Evolutionary conservation across 768 basidiomycete genomes (phyloP).

Genomic region (Leccinum obscurum): DNA sequence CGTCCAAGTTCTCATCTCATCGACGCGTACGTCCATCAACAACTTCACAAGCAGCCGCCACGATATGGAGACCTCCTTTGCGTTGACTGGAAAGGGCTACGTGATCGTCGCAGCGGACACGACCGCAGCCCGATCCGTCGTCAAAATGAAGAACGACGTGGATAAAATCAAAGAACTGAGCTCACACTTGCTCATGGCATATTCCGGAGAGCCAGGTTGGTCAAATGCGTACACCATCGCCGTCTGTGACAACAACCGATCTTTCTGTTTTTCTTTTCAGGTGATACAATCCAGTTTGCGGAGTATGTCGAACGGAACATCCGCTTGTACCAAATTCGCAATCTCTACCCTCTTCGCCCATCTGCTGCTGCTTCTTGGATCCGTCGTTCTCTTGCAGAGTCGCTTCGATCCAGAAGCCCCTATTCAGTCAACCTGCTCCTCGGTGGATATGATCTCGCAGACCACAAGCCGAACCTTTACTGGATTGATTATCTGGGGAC

Average conservation of each 20-base stretch:
- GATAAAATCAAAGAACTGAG: constrained; percentile 95
- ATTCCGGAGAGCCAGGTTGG: constrained; percentile 87
- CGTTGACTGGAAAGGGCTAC: constrained; percentile 89
- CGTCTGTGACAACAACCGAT: neutral
- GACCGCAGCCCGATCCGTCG: constrained; percentile 84
- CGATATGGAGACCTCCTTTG: constrained; percentile 89
- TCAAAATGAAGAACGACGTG: constrained; percentile 96
- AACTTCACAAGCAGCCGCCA: constrained; percentile 16
- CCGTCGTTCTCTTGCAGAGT: constrained; percentile 84
- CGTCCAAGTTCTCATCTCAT: constrained; percentile 18
- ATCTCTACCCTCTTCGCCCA: constrained; percentile 86
- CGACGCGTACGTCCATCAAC: constrained; percentile 21
- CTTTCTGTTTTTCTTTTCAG: constrained; percentile 37
- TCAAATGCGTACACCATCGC: constrained; percentile 21
- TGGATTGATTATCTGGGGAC: constrained; percentile 98
- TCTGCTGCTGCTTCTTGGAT: constrained; percentile 95
- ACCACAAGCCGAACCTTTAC: constrained; percentile 73
- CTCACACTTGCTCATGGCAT: constrained; percentile 92
- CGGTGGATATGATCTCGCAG: constrained; percentile 87
- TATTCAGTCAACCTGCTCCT: constrained; percentile 92
- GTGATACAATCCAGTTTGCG: constrained; percentile 95
- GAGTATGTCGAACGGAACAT: constrained; percentile 97
- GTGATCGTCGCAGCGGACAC: constrained; percentile 92
- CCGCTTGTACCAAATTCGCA: constrained; percentile 93
- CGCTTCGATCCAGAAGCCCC: constrained; percentile 82